These are phyloP conservation scores for Cladosporium sp. DNA, from an alignment of 2,329 filamentous ascomycete genomes.

Conservation along the genomic window DNA sequence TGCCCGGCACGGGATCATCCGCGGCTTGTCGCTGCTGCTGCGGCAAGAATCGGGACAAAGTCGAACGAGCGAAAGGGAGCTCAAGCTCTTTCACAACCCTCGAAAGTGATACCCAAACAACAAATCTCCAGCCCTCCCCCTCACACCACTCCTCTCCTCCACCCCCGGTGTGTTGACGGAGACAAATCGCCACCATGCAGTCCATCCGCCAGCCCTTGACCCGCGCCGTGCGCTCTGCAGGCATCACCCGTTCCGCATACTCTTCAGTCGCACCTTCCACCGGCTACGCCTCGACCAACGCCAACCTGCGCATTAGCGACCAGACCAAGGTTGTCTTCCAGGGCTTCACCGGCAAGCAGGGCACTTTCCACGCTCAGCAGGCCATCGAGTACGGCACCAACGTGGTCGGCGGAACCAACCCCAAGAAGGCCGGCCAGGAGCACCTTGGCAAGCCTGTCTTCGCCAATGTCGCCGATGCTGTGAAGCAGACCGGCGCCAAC, in stretches of 20 bases:
- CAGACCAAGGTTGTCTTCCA: conserved; percentile 96
- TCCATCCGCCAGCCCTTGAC: conserved; percentile 70
- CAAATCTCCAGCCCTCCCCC: conserved; percentile 4
- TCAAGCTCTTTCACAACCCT: background rate
- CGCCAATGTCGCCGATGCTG: conserved; percentile 78
- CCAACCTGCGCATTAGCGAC: conserved; percentile 84
- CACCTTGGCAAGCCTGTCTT: conserved; percentile 94
- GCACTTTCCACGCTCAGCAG: conserved; percentile 93
- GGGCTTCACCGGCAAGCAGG: conserved; percentile 75
- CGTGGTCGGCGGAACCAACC: conserved; percentile 96
- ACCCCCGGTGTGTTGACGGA: conserved; percentile 1
- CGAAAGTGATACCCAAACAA: background rate
- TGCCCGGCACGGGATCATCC: background rate
- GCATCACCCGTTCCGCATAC: conserved; percentile 63
- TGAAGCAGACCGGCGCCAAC: conserved; percentile 84
- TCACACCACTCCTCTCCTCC: conserved; percentile 5
- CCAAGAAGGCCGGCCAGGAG: conserved; percentile 90
- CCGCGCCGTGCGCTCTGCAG: conserved; percentile 64
- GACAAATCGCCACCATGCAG: conserved; percentile 63
- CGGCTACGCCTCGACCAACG: conserved; percentile 33
- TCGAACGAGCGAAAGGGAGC: background rate
- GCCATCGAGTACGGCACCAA: conserved; percentile 99
- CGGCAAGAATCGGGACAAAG: background rate
- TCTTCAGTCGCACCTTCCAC: conserved; percentile 57
- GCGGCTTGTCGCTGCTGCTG: background rate